These are phyloP conservation scores for Cylindrodendrum hubeiense DNA, from an alignment of 2,329 filamentous ascomycete genomes.

Conservation along the genomic window DNA sequence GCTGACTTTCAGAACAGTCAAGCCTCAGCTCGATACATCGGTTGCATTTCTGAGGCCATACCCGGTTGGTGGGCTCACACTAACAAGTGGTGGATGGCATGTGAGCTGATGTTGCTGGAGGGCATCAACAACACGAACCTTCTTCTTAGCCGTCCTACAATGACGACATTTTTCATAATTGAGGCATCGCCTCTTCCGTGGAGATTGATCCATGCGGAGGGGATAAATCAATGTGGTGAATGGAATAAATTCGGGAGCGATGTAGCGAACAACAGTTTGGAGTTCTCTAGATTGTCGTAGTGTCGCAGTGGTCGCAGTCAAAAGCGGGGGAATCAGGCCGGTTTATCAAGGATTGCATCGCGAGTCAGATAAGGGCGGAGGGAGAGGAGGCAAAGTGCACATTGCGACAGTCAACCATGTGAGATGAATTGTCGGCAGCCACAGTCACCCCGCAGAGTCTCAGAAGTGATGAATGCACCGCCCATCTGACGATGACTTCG, in stretches of 20 bases:
- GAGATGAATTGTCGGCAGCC: too few species aligned
- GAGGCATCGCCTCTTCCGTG: neutral
- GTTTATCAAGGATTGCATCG: neutral
- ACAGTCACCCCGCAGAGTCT: too few species aligned
- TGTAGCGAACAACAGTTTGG: neutral
- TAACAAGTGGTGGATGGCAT: neutral
- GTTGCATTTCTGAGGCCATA: conserved; percentile 9
- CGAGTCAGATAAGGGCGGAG: neutral
- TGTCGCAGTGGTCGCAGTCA: neutral
- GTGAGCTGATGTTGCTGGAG: neutral
- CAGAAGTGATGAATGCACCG: too few species aligned
- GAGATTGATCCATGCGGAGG: neutral
- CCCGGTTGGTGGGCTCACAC: conserved; percentile 2
- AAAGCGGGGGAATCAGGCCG: neutral
- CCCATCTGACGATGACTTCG: too few species aligned
- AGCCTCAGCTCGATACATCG: neutral
- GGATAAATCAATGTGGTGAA: neutral
- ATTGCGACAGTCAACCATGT: neutral
- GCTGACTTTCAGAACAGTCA: conserved; percentile 5
- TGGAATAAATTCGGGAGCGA: too few species aligned
- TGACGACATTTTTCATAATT: conserved; percentile 9
- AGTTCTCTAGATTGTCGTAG: neutral
- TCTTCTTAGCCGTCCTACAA: conserved; percentile 1
- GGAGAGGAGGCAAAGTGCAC: neutral
- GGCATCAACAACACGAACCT: conserved; percentile 1